Percentiles rank a stretch among this genome's conserved stretches.
These are phyloP conservation scores for Tylopilus balloui DNA, from an alignment of 768 basidiomycete species.

Conservation along the genomic window DNA sequence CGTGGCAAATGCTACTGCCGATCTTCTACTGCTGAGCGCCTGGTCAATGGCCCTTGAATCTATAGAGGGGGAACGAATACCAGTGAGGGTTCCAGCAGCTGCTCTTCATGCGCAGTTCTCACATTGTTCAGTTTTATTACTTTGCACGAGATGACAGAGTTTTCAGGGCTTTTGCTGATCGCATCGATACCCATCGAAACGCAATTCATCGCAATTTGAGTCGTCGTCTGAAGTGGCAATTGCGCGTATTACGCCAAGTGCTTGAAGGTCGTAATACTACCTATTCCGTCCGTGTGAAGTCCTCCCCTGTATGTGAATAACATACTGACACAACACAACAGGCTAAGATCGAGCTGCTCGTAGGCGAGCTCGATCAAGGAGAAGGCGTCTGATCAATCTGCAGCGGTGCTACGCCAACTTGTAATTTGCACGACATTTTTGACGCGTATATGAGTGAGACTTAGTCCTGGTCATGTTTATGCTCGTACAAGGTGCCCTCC, in stretches of 20 bases:
- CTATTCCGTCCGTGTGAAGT: constrained; percentile 49
- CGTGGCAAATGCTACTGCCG: constrained; percentile 84
- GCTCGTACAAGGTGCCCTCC: constrained; percentile 79
- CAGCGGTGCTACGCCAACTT: background rate
- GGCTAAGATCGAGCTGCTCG: constrained; percentile 63
- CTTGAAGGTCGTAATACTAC: constrained; percentile 64
- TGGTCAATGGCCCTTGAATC: constrained; percentile 66
- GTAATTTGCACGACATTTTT: background rate
- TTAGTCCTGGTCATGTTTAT: constrained; percentile 13
- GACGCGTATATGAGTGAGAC: background rate
- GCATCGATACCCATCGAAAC: constrained; percentile 34
- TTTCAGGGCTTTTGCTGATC: constrained; percentile 61
- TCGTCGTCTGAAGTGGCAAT: constrained; percentile 65
- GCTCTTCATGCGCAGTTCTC: background rate
- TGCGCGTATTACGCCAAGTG: constrained; percentile 56
- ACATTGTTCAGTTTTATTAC: constrained; percentile 56
- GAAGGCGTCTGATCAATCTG: constrained; percentile 40
- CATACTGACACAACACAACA: constrained; percentile 22
- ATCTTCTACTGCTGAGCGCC: constrained; percentile 75
- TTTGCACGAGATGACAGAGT: constrained; percentile 93
- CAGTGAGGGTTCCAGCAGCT: constrained; percentile 44
- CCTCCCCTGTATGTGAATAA: background rate
- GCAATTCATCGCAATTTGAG: constrained; percentile 46
- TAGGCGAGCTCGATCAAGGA: constrained; percentile 60
- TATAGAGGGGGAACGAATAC: constrained; percentile 62